Percentiles rank a stretch among this genome's conserved stretches.
phyloP scores from a whole-genome alignment of 148 eudicot species.

The Dysphania ambrosioides region DNA sequence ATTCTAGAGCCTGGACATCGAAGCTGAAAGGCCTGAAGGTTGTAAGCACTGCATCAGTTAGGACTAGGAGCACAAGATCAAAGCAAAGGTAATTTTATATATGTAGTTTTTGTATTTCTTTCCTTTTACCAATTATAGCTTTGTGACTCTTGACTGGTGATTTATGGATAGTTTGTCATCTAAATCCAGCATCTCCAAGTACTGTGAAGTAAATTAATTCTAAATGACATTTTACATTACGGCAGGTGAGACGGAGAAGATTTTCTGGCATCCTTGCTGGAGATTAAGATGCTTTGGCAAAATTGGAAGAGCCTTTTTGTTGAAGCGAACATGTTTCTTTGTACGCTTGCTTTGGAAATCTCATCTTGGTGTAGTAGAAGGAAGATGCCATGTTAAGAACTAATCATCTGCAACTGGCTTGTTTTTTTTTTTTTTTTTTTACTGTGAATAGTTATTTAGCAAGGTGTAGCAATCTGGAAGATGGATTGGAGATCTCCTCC shows the following conservation, averaged over 20 bases:
- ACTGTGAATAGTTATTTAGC: conserved; percentile 18
- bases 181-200: background rate
- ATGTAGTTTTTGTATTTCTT: background rate
- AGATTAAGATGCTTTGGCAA: background rate
- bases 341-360: background rate
- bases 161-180: background rate
- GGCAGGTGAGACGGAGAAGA: conserved; percentile 20
- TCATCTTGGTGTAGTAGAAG: background rate
- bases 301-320: background rate
- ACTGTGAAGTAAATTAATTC: background rate
- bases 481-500: conserved; percentile 10
- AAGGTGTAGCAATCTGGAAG: background rate
- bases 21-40: conserved; percentile 35
- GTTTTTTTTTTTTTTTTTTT: too few species aligned
- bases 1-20: conserved; percentile 42
- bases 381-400: conserved; percentile 14
- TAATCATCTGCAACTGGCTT: conserved; percentile 5
- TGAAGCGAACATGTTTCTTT: background rate
- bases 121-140: background rate
- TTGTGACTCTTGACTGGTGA: too few species aligned
- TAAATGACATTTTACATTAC: background rate
- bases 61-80: conserved; percentile 49
- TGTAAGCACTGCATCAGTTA: conserved; percentile 31
- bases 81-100: conserved; percentile 40
- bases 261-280: background rate